phyloP scores from a whole-genome alignment of 805 yeast species.

The Zygoascus bituminiphila region DNA sequence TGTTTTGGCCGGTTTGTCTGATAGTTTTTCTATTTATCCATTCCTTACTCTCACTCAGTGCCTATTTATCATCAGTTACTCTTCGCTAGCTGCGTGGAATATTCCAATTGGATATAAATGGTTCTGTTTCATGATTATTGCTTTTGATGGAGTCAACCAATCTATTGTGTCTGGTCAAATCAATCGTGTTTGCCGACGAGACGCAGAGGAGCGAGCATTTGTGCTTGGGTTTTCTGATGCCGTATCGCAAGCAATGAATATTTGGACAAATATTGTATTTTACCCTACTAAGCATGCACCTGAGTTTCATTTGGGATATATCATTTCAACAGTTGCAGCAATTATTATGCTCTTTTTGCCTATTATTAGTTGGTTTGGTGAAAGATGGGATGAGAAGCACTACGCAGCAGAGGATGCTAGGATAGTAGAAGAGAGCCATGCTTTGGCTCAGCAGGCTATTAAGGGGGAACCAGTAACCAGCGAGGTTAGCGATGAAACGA shows the following conservation, averaged over 20 bases:
- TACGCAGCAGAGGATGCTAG: neutral
- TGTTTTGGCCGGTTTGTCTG: conserved; percentile 33
- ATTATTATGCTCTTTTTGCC: conserved; percentile 33
- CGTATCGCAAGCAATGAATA: conserved; percentile 37
- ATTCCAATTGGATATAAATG: conserved; percentile 35
- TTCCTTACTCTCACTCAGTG: conserved; percentile 29
- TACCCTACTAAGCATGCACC: conserved; percentile 38
- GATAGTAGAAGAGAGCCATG: neutral
- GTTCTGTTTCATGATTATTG: conserved; percentile 34
- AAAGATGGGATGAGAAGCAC: conserved; percentile 23
- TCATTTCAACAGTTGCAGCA: conserved; percentile 31
- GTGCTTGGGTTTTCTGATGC: conserved; percentile 30
- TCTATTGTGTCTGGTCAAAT: conserved; percentile 37
- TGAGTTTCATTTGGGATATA: conserved; percentile 33
- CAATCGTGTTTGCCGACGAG: conserved; percentile 29
- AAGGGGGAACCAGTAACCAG: too few species aligned
- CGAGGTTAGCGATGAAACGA: too few species aligned
- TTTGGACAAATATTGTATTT: conserved; percentile 39
- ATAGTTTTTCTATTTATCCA: conserved; percentile 32
- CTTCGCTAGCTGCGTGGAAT: conserved; percentile 36
- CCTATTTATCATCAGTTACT: conserved; percentile 32
- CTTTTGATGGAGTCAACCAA: conserved; percentile 32
- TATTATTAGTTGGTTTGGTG: conserved; percentile 23
- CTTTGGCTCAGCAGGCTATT: neutral
- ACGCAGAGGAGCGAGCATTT: conserved; percentile 30